Evolutionary conservation across 2,329 filamentous ascomycete genomes (phyloP).

Genomic region (Westerdykella sp.): DNA sequence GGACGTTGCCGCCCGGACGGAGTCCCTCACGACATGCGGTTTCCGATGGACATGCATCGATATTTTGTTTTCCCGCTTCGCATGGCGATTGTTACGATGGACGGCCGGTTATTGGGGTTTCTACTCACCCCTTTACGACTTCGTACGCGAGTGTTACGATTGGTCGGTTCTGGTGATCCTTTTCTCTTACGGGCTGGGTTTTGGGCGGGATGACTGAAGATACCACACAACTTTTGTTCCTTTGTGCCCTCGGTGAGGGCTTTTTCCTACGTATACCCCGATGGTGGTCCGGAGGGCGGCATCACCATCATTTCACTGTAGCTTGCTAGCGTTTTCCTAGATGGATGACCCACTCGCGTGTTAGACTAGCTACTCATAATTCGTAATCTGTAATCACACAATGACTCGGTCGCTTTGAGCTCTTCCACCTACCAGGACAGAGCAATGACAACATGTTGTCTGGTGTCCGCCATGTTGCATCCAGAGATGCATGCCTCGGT

Average conservation of each 20-base stretch:
- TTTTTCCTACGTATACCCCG: too few relatives aligned
- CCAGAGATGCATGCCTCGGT: too few relatives aligned
- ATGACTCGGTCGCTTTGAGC: neutral
- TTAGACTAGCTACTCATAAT: neutral
- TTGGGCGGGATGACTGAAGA: neutral
- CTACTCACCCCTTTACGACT: neutral
- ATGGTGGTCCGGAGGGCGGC: too few relatives aligned
- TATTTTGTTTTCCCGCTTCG: constrained; percentile 4
- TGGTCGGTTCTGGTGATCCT: neutral
- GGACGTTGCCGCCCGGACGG: constrained; percentile 5
- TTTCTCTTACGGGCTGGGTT: neutral
- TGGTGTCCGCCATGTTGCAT: too few relatives aligned
- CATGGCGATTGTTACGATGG: neutral
- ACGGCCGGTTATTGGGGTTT: too few relatives aligned
- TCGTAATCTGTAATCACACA: neutral
- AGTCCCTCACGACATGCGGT: constrained; percentile 2
- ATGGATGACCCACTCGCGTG: neutral
- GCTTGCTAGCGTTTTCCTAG: neutral
- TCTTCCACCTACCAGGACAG: too few relatives aligned
- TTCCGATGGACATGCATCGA: constrained; percentile 10
- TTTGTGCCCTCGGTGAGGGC: too few relatives aligned
- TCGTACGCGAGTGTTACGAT: neutral
- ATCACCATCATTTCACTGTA: too few relatives aligned
- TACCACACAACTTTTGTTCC: too few relatives aligned
- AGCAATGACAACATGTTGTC: too few relatives aligned